Evolutionary conservation across 177 flowering plant genomes (phyloP).

Genomic region (Vitis hybrid): DNA sequence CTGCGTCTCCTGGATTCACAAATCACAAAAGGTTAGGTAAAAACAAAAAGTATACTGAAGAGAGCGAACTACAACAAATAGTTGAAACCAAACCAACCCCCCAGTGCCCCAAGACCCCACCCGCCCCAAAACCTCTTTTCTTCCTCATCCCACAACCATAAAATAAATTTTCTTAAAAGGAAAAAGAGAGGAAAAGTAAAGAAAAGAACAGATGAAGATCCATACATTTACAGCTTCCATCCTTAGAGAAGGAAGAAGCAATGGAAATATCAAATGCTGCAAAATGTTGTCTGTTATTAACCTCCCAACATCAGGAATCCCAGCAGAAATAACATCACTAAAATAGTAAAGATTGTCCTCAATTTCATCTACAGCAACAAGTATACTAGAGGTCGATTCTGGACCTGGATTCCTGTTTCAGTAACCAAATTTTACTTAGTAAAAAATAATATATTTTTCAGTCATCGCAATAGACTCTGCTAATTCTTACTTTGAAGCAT

Average conservation of each 20-base stretch:
- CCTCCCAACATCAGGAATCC: conserved; percentile 91
- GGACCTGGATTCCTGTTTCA: conserved; percentile 52
- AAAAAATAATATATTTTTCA: conserved; percentile 2
- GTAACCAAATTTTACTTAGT: conserved; percentile 18
- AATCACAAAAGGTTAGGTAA: conserved; percentile 24
- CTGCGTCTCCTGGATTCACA: conserved; percentile 56
- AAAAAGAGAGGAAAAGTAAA: background rate
- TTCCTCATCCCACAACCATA: background rate
- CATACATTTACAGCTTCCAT: conserved; percentile 36
- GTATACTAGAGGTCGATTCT: conserved; percentile 46
- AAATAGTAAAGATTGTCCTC: conserved; percentile 91
- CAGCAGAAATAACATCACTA: conserved; percentile 95
- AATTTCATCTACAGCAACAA: conserved; percentile 81
- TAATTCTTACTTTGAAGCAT: conserved; percentile 53
- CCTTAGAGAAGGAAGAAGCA: conserved; percentile 82
- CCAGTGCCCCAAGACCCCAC: background rate
- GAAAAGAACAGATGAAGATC: background rate
- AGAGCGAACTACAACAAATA: background rate
- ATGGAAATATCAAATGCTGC: conserved; percentile 76
- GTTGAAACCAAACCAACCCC: background rate
- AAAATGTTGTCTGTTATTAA: conserved; percentile 74
- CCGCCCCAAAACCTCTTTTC: background rate
- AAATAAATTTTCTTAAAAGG: conserved; percentile 1
- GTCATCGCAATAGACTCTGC: background rate
- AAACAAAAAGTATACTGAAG: background rate